phyloP scores from a whole-genome alignment of 2,329 filamentous ascomycete genomes.

The Gaeumannomyces tritici region DNA sequence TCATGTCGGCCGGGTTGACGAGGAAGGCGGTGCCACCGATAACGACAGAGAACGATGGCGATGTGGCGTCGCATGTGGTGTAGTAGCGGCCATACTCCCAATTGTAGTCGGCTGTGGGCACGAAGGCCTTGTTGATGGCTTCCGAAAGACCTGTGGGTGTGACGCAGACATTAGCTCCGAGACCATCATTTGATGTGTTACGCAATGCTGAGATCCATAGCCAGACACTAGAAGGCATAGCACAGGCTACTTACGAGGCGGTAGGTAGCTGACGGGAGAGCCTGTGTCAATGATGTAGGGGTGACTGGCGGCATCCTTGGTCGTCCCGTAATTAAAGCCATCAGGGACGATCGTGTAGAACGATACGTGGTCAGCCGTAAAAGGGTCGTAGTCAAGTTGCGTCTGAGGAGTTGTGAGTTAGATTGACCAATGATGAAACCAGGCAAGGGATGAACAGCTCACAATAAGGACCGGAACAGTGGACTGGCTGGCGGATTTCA shows the following conservation, averaged over 20 bases:
- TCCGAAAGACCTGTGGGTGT: constrained; percentile 30
- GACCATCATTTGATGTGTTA: not conserved
- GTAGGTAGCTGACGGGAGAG: constrained; percentile 40
- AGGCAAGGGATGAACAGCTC: constrained; percentile 12
- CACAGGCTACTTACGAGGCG: constrained; percentile 31
- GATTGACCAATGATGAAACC: constrained; percentile 1
- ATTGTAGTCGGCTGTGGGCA: constrained; percentile 35
- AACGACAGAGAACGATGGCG: constrained; percentile 34
- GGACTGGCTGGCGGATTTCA: constrained; percentile 17
- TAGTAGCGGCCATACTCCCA: constrained; percentile 39
- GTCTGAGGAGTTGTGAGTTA: constrained; percentile 22
- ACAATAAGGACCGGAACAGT: constrained; percentile 35
- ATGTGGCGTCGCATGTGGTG: constrained; percentile 34
- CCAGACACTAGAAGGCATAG: not conserved
- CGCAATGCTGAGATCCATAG: not conserved
- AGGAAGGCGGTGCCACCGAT: constrained; percentile 32
- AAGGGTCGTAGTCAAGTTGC: constrained; percentile 24
- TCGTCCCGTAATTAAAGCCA: constrained; percentile 33
- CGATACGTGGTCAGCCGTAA: constrained; percentile 33
- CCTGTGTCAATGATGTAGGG: constrained; percentile 43
- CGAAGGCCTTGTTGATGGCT: constrained; percentile 34
- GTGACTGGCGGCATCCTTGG: constrained; percentile 29
- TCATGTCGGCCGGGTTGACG: constrained; percentile 37
- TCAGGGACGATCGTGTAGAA: constrained; percentile 45
- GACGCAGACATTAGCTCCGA: not conserved